Conservation (phyloP, 2,329 filamentous ascomycete genomes). For the Penicillium fuscoglaucum region DNA sequence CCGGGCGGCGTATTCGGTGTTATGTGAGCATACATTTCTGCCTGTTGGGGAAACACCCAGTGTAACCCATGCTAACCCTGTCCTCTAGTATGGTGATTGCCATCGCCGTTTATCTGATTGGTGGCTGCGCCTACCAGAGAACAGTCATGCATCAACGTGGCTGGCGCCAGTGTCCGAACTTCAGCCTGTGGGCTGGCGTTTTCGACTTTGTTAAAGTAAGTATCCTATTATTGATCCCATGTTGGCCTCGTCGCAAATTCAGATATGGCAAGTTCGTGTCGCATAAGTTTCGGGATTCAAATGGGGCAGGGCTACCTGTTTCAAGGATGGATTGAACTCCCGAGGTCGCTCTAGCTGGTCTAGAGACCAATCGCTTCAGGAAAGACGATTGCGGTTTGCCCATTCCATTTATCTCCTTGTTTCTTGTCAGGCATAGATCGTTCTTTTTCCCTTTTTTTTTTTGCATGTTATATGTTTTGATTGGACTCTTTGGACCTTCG, state of each 20-base stretch:
- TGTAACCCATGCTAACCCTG: conserved; percentile 18
- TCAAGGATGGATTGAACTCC: conserved; percentile 39
- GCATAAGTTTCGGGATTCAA: conserved; percentile 24
- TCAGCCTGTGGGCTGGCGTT: conserved; percentile 86
- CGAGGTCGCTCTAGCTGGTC: conserved; percentile 25
- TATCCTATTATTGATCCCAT: conserved; percentile 43
- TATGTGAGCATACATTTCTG: conserved; percentile 60
- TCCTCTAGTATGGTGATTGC: conserved; percentile 59
- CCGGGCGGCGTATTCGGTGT: conserved; percentile 82
- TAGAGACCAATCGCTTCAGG: conserved; percentile 17
- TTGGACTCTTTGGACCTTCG: neutral
- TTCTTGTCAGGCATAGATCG: neutral
- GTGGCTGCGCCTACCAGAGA: conserved; percentile 92
- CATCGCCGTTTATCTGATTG: conserved; percentile 82
- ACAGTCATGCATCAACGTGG: conserved; percentile 92
- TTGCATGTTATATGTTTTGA: neutral
- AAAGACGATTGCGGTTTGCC: conserved; percentile 2
- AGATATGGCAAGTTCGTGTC: conserved; percentile 24
- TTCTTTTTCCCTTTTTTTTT: neutral
- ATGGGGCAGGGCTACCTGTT: conserved; percentile 30
- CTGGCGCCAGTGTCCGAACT: conserved; percentile 95
- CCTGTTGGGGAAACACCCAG: neutral
- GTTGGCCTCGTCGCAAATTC: conserved; percentile 31
- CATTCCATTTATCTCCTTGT: conserved; percentile 2
- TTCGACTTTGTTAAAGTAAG: conserved; percentile 79